Evolutionary conservation across 805 yeast species (phyloP), one percentile per base, ranked within the genome.

Genomic region (Metschnikowia shivogae): DNA sequence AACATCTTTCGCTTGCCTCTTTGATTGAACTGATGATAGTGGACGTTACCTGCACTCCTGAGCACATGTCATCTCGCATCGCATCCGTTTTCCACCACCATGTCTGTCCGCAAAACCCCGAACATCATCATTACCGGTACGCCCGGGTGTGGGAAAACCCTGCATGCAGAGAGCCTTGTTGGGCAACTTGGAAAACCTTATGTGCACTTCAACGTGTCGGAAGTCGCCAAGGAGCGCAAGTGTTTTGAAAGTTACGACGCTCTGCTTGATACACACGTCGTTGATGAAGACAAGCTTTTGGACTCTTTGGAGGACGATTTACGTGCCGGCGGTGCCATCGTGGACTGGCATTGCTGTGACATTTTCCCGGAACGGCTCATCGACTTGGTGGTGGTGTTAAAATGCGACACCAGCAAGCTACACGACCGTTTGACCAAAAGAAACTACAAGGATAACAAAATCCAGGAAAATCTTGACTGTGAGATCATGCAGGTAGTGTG

Each of bases 261-360:
- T 54, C 85, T 72, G 49, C 78, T 96, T 60, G 89, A 92, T 57
- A 80, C 95, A 2, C 78, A 84, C 40, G 87, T 92, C 34, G 97
- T 92, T 5, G 97, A 93, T 65, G 99, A 92, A 58, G 98, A 93
- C 59, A 83, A 81, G 60, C 70, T 92, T 11, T 65, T 89, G 46
- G 98, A 93, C 62, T 78, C 79, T 20, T 65, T 93, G 40, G 97
- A 90, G 62, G 82, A 84, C 6, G 77, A 84, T 33, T 70, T 90
- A 39, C 84, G 84, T 43, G 71, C 80, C 51, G 99, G 99, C n/a
- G 96, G 95, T 1, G 73, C 76, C n/a, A 71, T 93, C 7, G 74
- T 93, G 10, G 99, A 93, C 64, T 93, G 99, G 99, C 99, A 93
- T 62, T 93, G 92, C 36, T 89, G 96, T 66, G 99, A 93, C 59